Conservation (phyloP, 331 rosid species). For the Malus hybrid region DNA sequence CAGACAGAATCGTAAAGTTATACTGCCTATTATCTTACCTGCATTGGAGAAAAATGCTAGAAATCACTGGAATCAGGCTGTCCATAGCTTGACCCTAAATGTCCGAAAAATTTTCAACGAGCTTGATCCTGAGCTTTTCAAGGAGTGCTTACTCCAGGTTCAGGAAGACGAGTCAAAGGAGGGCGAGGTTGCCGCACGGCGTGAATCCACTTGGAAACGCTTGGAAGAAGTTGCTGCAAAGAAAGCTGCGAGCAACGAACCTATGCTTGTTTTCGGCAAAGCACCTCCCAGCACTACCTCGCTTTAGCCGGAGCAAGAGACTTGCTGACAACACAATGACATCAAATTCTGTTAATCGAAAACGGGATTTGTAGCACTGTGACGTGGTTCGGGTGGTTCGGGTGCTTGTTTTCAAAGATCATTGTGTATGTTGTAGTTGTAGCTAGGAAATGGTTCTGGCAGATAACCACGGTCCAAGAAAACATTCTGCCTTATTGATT, state of each 20-base stretch:
- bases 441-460: conserved; percentile 4
- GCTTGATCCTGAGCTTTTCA: conserved; percentile 49
- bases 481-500: conserved; percentile 7
- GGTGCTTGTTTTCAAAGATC: no score
- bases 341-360: background rate
- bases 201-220: conserved; percentile 55
- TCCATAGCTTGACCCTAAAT: conserved; percentile 64
- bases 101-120: conserved; percentile 57
- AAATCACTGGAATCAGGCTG: conserved; percentile 73
- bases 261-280: conserved; percentile 42
- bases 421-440: conserved; percentile 1
- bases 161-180: conserved; percentile 38
- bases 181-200: conserved; percentile 30
- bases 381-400: background rate
- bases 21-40: conserved; percentile 61
- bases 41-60: conserved; percentile 61
- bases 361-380: background rate
- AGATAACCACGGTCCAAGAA: background rate
- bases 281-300: conserved; percentile 23
- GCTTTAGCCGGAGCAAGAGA: conserved; percentile 1
- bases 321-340: background rate
- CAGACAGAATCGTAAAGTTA: conserved; percentile 52
- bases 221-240: conserved; percentile 53
- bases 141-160: conserved; percentile 50
- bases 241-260: conserved; percentile 44